Percentiles rank a stretch among this genome's conserved stretches.
Conservation (phyloP, 2,329 filamentous ascomycete species). For the Monilinia fructicola region DNA sequence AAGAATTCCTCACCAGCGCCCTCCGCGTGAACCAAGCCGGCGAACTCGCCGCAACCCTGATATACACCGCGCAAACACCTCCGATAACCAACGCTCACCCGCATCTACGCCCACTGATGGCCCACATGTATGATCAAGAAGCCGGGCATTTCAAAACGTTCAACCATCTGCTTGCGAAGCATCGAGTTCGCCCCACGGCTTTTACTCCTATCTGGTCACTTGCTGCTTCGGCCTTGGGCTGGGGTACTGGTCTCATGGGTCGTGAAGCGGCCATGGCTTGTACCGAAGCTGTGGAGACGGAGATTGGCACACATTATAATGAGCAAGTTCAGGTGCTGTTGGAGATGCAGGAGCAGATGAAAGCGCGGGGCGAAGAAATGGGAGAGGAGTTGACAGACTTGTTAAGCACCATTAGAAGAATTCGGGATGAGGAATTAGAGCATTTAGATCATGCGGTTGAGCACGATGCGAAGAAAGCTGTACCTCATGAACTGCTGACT, state of each 20-base stretch:
- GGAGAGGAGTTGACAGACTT: slow-evolving; percentile 75
- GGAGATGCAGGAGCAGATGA: slow-evolving; percentile 75
- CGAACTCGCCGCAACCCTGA: slow-evolving; percentile 92
- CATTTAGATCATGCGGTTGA: slow-evolving; percentile 94
- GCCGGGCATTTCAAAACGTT: slow-evolving; percentile 83
- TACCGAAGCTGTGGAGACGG: slow-evolving; percentile 96
- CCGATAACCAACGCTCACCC: slow-evolving; percentile 77
- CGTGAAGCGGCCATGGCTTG: slow-evolving; percentile 97
- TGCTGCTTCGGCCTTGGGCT: slow-evolving; percentile 78
- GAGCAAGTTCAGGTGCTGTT: slow-evolving; percentile 80
- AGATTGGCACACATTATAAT: slow-evolving; percentile 96
- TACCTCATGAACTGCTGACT: slow-evolving; percentile 85
- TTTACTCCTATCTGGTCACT: slow-evolving; percentile 89
- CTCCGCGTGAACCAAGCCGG: slow-evolving; percentile 96
- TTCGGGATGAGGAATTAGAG: slow-evolving; percentile 94
- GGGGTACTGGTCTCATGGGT: slow-evolving; percentile 85
- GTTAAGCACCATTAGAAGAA: slow-evolving; percentile 72
- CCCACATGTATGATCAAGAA: slow-evolving; percentile 98
- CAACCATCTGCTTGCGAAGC: slow-evolving; percentile 76
- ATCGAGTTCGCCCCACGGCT: slow-evolving; percentile 87
- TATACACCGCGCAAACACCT: slow-evolving; percentile 87
- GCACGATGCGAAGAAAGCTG: slow-evolving; percentile 86
- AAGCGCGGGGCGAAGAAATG: slow-evolving; percentile 74
- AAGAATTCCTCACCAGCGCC: slow-evolving; percentile 72
- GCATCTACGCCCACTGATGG: slow-evolving; percentile 85